Conservation (phyloP, 495 filamentous ascomycete species). For the Delitschia confertaspora region DNA sequence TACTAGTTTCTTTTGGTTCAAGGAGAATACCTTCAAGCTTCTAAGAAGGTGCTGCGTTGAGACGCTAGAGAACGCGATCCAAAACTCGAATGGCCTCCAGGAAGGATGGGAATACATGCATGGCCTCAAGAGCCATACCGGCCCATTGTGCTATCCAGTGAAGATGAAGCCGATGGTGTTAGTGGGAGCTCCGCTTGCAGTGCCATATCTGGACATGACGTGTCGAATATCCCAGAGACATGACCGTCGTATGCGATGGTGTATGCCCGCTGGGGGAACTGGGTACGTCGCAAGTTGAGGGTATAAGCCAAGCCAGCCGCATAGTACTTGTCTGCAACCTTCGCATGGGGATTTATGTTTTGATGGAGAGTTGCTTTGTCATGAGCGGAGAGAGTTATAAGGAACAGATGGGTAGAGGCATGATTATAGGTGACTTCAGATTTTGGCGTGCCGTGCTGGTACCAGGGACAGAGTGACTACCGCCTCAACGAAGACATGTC, state of each 20-base stretch:
- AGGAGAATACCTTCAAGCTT: conserved; percentile 4
- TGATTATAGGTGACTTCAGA: background rate
- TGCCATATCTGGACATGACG: background rate
- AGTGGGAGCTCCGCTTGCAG: conserved; percentile 2
- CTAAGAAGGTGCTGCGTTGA: conserved; percentile 7
- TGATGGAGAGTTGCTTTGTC: background rate
- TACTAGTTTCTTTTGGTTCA: background rate
- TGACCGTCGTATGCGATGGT: background rate
- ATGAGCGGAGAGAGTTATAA: background rate
- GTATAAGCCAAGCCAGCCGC: conserved; percentile 1
- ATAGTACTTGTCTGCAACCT: background rate
- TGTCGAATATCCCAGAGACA: background rate
- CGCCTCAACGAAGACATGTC: conserved; percentile 2
- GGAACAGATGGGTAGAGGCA: background rate
- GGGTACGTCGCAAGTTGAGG: background rate
- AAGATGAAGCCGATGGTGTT: conserved; percentile 10
- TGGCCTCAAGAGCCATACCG: conserved; percentile 3
- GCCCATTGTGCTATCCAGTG: conserved; percentile 26
- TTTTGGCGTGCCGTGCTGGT: background rate
- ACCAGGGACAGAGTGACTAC: background rate
- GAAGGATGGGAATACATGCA: background rate
- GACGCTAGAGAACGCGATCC: conserved; percentile 4
- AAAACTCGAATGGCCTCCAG: background rate
- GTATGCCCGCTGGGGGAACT: background rate
- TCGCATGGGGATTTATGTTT: conserved; percentile 1